Percentiles rank a stretch among this genome's conserved stretches.
Evolutionary conservation across 352 stramenopile species (phyloP).

Genomic region (Elongisporangium undulatum): DNA sequence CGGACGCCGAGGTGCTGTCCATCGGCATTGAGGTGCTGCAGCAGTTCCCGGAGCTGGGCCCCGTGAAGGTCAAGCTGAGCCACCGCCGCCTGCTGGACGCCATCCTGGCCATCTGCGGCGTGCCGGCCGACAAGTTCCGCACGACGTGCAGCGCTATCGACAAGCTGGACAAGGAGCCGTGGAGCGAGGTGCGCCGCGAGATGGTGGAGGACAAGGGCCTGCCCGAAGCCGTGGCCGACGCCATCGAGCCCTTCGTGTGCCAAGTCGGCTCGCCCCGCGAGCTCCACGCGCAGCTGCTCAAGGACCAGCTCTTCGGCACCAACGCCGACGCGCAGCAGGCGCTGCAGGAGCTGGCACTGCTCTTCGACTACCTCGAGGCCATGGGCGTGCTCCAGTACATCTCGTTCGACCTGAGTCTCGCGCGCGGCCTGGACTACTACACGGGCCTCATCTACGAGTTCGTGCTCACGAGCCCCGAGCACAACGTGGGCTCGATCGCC

Average conservation of each 20-base stretch:
- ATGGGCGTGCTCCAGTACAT: conserved; percentile 94
- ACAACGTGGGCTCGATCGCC: conserved; percentile 96
- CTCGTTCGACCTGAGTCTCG: conserved; percentile 97
- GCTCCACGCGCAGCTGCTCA: conserved; percentile 71
- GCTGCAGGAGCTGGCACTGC: conserved; percentile 91
- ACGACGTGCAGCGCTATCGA: conserved; percentile 98
- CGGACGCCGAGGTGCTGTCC: conserved; percentile 96
- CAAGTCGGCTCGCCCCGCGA: conserved; percentile 84
- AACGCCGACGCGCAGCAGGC: conserved; percentile 83
- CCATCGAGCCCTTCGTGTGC: conserved; percentile 94
- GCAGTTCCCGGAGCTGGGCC: conserved; percentile 79
- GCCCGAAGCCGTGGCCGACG: conserved; percentile 85
- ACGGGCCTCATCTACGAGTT: conserved; percentile 99
- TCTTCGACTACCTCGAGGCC: conserved; percentile 97
- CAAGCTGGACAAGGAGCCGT: conserved; percentile 99
- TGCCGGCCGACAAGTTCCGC: conserved; percentile 95
- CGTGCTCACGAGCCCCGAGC: conserved; percentile 86
- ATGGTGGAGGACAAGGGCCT: conserved; percentile 98
- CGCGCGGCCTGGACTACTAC: conserved; percentile 98
- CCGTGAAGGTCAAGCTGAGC: conserved; percentile 98
- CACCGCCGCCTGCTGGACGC: conserved; percentile 96
- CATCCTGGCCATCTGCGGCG: conserved; percentile 97
- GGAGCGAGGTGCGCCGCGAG: conserved; percentile 85
- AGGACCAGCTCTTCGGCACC: conserved; percentile 88
- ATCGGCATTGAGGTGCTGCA: conserved; percentile 92